phyloP scores from a whole-genome alignment of 208 protist genomes.

The Crithidia expoeki region DNA sequence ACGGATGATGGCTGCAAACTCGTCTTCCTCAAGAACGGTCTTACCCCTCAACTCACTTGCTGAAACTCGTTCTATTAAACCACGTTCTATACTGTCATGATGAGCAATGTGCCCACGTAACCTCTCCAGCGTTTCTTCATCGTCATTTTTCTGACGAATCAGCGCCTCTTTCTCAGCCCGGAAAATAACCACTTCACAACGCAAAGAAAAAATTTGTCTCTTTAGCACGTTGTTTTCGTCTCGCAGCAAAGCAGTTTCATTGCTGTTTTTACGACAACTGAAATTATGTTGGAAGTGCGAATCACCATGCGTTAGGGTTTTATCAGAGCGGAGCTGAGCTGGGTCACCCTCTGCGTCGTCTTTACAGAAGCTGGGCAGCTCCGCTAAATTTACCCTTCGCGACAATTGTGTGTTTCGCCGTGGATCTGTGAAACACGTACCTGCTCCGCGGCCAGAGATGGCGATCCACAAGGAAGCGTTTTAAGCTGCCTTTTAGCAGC shows the following conservation, averaged over 20 bases:
- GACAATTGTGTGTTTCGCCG: background rate
- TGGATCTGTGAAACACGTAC: background rate
- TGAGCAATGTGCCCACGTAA: slow-evolving; percentile 9
- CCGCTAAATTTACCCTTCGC: background rate
- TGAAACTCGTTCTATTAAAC: slow-evolving; percentile 3
- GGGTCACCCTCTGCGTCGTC: background rate
- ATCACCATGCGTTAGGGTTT: background rate
- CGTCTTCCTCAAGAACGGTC: slow-evolving; percentile 7
- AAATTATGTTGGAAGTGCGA: background rate
- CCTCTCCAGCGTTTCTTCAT: slow-evolving; percentile 17
- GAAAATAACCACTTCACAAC: slow-evolving; percentile 19
- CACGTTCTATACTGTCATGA: slow-evolving; percentile 6
- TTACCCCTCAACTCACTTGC: slow-evolving; percentile 2
- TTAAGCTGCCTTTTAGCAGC: background rate
- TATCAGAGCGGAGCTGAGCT: background rate
- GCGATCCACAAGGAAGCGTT: too few species aligned
- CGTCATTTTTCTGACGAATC: background rate
- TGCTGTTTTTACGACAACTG: background rate
- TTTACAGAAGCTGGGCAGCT: background rate
- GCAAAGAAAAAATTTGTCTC: background rate
- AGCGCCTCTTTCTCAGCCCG: slow-evolving; percentile 30
- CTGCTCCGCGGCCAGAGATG: too few species aligned
- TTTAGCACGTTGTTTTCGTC: background rate
- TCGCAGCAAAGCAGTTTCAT: background rate
- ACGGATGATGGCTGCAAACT: slow-evolving; percentile 28